A percentile compares a stretch with the other conserved stretches of the same genome.
Conservation (phyloP, 208 protist species). For the Trichomonas tenax region DNA sequence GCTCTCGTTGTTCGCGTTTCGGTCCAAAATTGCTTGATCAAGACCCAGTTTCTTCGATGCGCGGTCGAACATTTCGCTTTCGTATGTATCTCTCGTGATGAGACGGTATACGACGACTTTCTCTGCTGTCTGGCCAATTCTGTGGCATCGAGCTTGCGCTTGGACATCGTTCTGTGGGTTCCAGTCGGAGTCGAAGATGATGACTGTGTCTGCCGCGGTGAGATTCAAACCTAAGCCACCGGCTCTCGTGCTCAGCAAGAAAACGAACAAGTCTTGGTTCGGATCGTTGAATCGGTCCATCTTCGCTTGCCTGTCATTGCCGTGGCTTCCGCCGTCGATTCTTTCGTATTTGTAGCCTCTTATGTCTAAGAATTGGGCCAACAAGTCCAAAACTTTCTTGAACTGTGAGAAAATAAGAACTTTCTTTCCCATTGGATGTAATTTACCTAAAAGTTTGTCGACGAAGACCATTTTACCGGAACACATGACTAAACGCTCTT, state of each 20-base stretch:
- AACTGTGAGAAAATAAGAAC: slow-evolving; percentile 97
- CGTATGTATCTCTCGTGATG: slow-evolving; percentile 55
- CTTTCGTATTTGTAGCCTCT: slow-evolving; percentile 27
- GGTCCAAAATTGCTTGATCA: slow-evolving; percentile 52
- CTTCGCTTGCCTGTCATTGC: slow-evolving; percentile 32
- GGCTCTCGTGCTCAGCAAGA: slow-evolving; percentile 54
- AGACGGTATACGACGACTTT: slow-evolving; percentile 32
- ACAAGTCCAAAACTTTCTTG: slow-evolving; percentile 42
- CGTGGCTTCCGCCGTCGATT: slow-evolving; percentile 27
- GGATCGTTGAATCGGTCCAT: slow-evolving; percentile 42
- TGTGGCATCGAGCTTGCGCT: slow-evolving; percentile 72
- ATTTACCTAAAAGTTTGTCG: slow-evolving; percentile 38
- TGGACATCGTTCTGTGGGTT: slow-evolving; percentile 92
- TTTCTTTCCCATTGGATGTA: slow-evolving; percentile 59
- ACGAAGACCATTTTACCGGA: slow-evolving; percentile 29
- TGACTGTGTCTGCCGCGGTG: slow-evolving; percentile 56
- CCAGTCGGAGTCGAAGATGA: slow-evolving; percentile 72
- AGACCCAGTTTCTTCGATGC: slow-evolving; percentile 66
- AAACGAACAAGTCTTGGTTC: slow-evolving; percentile 43
- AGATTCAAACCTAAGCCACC: slow-evolving; percentile 62
- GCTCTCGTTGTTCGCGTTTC: neutral
- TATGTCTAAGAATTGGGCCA: slow-evolving; percentile 34
- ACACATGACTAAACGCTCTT: neutral
- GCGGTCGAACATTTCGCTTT: slow-evolving; percentile 67
- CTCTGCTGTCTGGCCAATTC: slow-evolving; percentile 70